These are phyloP conservation scores for Xylaria sp. DNA, from an alignment of 2,329 filamentous ascomycete genomes.

Conservation along the genomic window DNA sequence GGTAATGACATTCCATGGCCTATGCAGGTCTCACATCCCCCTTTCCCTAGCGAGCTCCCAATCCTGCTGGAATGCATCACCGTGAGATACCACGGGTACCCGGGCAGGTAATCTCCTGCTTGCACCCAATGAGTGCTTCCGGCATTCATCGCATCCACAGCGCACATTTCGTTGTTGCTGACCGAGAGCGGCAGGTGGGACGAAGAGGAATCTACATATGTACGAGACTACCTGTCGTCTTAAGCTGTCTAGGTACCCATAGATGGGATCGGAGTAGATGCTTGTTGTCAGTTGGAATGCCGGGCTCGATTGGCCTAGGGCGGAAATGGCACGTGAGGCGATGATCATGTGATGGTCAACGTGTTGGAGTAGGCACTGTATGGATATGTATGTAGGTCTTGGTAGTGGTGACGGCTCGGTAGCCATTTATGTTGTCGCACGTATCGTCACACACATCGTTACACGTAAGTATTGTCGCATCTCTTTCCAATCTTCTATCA, in stretches of 20 bases:
- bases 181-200: conserved; percentile 27
- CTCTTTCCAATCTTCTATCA: conserved; percentile 8
- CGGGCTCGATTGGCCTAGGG: conserved; percentile 12
- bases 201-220: conserved; percentile 14
- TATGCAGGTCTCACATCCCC: conserved; percentile 12
- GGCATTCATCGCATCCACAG: not conserved
- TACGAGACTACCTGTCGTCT: not conserved
- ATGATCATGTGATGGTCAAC: conserved; percentile 29
- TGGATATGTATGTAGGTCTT: not conserved
- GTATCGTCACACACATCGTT: no score
- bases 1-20: not conserved
- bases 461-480: conserved; percentile 14
- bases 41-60: not conserved
- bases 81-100: not conserved
- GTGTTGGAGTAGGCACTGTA: conserved; percentile 14
- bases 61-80: conserved; percentile 8
- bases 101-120: not conserved
- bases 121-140: not conserved
- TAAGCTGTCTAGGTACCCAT: not conserved
- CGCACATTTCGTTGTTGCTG: not conserved
- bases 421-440: conserved; percentile 26
- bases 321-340: conserved; percentile 11
- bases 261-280: not conserved
- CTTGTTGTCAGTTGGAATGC: conserved; percentile 24
- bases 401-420: conserved; percentile 5